A percentile compares a stretch with the other conserved stretches of the same genome.
These are phyloP conservation scores for Tetrapisispora nanseiensis DNA, from an alignment of 805 yeast genomes.

Conservation along the genomic window DNA sequence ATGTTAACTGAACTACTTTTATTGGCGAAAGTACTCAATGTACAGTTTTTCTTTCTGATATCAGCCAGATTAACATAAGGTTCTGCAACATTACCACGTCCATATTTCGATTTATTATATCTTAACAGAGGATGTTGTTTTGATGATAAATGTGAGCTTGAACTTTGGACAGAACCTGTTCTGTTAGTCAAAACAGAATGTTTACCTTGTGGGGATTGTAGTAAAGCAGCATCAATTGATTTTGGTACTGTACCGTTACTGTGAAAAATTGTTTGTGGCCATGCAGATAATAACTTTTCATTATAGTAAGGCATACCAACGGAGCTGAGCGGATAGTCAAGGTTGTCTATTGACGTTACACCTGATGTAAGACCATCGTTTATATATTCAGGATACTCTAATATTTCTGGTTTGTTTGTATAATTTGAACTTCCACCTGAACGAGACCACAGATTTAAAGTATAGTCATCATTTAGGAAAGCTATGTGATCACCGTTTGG, in stretches of 20 bases:
- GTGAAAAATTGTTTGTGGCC: slow-evolving; percentile 58
- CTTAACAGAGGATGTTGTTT: slow-evolving; percentile 35
- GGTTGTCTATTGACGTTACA: slow-evolving; percentile 33
- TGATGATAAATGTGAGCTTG: slow-evolving; percentile 3
- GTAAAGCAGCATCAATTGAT: slow-evolving; percentile 33
- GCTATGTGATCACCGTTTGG: slow-evolving; percentile 68
- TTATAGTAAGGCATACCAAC: slow-evolving; percentile 85
- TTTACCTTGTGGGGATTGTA: slow-evolving; percentile 10
- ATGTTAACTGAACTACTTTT: slow-evolving; percentile 7
- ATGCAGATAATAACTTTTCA: slow-evolving; percentile 66
- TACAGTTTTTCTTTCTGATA: slow-evolving; percentile 16
- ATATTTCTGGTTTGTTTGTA: slow-evolving; percentile 31
- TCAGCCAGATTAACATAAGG: slow-evolving; percentile 35
- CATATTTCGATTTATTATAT: slow-evolving; percentile 50
- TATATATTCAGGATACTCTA: slow-evolving; percentile 47
- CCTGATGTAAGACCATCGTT: slow-evolving; percentile 26
- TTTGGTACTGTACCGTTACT: slow-evolving; percentile 53
- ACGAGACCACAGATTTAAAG: slow-evolving; percentile 31
- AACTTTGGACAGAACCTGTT: not conserved
- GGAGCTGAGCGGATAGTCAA: slow-evolving; percentile 48
- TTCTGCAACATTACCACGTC: slow-evolving; percentile 42
- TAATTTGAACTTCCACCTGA: slow-evolving; percentile 11
- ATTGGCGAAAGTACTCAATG: not conserved
- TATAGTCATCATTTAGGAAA: slow-evolving; percentile 54
- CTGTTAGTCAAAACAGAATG: not conserved